Conservation (phyloP, 768 basidiomycete species). For the Mycena alexandri region DNA sequence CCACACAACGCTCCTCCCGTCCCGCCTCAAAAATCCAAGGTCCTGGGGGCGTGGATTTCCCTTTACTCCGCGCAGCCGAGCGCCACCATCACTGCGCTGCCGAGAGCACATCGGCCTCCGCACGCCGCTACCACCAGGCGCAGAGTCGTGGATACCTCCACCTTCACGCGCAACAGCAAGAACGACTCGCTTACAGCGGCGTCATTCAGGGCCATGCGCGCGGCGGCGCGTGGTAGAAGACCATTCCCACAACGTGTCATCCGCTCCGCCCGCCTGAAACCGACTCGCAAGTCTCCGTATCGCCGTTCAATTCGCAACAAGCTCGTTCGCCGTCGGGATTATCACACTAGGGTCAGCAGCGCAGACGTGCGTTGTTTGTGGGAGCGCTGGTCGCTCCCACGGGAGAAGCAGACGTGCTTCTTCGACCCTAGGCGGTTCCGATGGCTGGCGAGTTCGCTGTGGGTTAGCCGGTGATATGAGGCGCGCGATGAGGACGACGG, state of each 20-base stretch:
- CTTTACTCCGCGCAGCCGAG: no score
- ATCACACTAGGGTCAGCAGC: not conserved
- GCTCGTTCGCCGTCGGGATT: not conserved
- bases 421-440: not conserved
- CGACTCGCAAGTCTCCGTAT: not conserved
- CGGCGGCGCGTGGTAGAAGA: not conserved
- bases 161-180: not conserved
- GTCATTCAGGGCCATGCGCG: not conserved
- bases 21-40: not conserved
- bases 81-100: no score
- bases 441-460: no score
- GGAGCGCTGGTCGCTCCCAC: not conserved
- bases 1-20: not conserved
- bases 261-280: not conserved
- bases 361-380: slow-evolving; percentile 1
- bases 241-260: no score
- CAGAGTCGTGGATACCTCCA: not conserved
- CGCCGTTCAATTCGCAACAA: not conserved
- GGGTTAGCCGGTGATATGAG: no score
- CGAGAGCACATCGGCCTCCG: not conserved
- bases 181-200: not conserved
- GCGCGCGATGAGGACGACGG: no score
- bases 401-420: slow-evolving; percentile 1
- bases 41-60: not conserved
- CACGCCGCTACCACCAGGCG: not conserved